Evolutionary conservation across 768 basidiomycete species (phyloP).

Genomic region (Lentinus tigrinus): DNA sequence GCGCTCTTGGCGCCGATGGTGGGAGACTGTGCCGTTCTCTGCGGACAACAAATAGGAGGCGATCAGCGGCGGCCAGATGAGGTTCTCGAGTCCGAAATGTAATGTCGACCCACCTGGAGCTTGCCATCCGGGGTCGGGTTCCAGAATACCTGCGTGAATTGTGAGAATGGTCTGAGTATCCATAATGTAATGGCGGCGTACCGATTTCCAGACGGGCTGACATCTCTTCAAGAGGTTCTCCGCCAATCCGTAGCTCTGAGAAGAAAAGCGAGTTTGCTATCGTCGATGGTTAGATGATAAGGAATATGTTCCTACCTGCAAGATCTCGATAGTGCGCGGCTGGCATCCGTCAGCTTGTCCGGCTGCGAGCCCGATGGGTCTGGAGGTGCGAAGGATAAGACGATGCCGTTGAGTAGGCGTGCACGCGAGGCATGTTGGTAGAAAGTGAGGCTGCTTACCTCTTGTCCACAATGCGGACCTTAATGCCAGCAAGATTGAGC

Average conservation of each 20-base stretch:
- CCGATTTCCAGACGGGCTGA: constrained; percentile 68
- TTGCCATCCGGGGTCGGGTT: constrained; percentile 60
- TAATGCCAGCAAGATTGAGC: constrained; percentile 52
- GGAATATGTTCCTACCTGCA: constrained; percentile 35
- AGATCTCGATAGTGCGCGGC: constrained; percentile 52
- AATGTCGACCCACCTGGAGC: constrained; percentile 48
- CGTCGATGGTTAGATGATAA: background rate
- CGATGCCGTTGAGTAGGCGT: background rate
- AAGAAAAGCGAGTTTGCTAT: too few species aligned
- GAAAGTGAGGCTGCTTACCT: constrained; percentile 40
- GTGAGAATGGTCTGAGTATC: background rate
- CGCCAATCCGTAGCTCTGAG: constrained; percentile 77
- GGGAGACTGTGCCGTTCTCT: constrained; percentile 36
- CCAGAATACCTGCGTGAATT: constrained; percentile 60
- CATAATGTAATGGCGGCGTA: constrained; percentile 32
- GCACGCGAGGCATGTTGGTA: background rate
- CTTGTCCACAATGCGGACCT: constrained; percentile 62
- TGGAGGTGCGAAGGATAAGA: constrained; percentile 22
- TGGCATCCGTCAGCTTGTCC: constrained; percentile 60
- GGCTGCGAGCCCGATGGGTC: constrained; percentile 37
- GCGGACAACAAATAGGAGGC: too few species aligned
- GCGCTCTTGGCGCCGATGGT: constrained; percentile 54
- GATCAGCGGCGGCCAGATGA: too few species aligned
- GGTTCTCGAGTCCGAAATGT: too few species aligned
- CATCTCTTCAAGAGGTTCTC: constrained; percentile 62